Percentiles rank a stretch among this genome's conserved stretches.
Evolutionary conservation across 768 basidiomycete genomes (phyloP).

Genomic region (Termitomyces sp.): DNA sequence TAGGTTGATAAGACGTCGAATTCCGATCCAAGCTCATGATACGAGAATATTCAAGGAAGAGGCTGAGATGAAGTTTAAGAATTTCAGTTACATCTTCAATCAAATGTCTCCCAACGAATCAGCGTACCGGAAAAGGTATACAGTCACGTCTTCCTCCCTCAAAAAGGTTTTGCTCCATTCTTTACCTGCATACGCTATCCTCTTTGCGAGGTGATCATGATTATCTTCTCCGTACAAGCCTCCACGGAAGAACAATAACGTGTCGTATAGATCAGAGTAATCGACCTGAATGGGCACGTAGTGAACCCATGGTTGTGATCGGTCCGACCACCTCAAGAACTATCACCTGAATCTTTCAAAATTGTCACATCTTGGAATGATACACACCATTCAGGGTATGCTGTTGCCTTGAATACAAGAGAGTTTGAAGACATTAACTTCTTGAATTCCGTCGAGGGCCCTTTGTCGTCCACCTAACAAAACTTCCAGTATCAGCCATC

Average conservation of each 20-base stretch:
- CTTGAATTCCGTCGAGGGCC: constrained; percentile 63
- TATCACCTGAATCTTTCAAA: neutral
- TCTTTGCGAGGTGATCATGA: constrained; percentile 52
- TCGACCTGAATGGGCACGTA: constrained; percentile 63
- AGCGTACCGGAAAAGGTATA: constrained; percentile 46
- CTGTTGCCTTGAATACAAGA: constrained; percentile 60
- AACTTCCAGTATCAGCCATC: neutral
- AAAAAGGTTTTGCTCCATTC: constrained; percentile 49
- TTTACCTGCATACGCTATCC: constrained; percentile 49
- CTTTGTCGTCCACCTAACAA: constrained; percentile 50
- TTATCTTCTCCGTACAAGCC: constrained; percentile 42
- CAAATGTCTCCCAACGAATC: neutral
- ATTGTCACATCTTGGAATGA: neutral
- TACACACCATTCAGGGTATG: constrained; percentile 64
- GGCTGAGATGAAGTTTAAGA: constrained; percentile 17
- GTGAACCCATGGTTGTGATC: constrained; percentile 63
- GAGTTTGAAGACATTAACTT: constrained; percentile 55
- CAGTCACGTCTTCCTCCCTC: constrained; percentile 50
- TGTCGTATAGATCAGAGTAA: constrained; percentile 60
- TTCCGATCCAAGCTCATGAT: constrained; percentile 27
- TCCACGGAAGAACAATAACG: constrained; percentile 64
- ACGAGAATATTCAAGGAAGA: constrained; percentile 48
- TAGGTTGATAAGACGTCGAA: neutral
- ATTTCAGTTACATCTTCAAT: neutral
- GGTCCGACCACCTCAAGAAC: constrained; percentile 41